Base-by-base conservation (phyloP, 2,329 filamentous ascomycete species). In the Cercospora sp. region DNA sequence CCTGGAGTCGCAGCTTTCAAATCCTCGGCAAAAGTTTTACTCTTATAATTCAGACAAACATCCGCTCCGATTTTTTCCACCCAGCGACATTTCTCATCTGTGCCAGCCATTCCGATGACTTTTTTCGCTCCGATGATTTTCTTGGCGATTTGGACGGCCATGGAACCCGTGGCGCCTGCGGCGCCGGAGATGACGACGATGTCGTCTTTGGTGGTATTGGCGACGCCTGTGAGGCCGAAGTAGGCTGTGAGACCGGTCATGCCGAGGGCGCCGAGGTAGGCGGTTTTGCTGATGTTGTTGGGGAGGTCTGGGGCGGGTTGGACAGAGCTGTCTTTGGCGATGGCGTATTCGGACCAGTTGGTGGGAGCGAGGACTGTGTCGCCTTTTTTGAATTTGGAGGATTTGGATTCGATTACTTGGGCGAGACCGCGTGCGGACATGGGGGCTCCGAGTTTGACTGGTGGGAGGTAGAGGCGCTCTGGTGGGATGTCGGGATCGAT, bases 21-120 rank as follows among this genome's bases (percentile, higher is more conserved):
- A 26, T 86, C 80, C 63, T 82, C 72, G 48, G 79, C 77, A 71
- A 86, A 87, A 2, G 77, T 77, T 1, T 79, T 66, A 6, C 78
- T 77, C 73, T 86, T 85, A 76, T 87, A 87, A 78, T 87, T 85
- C 66, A 88, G 70, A 72, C 84, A 86, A 6, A 81, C 75, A 73
- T 88, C 84, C 6, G 84, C 84, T 6, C 85, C 85, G 1, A 87
- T 78, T 57, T 76, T 76, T 67, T 84, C 81, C 1, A 86, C 82
- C 80, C 82, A 84, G 23, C 75, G 74, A 75, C 85, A 87, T 76
- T 87, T 87, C 58, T 81, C 81, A 58, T 84, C 82, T 0, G 81
- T 80, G 3, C 85, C 84, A 0, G 85, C 83, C 64, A 87, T 85
- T 10, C 85, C 85, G 62, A 86, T 80, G 12, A 87, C 68, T 77